phyloP scores from a whole-genome alignment of 2,329 filamentous ascomycete genomes.

The Lachnellula cervina region DNA sequence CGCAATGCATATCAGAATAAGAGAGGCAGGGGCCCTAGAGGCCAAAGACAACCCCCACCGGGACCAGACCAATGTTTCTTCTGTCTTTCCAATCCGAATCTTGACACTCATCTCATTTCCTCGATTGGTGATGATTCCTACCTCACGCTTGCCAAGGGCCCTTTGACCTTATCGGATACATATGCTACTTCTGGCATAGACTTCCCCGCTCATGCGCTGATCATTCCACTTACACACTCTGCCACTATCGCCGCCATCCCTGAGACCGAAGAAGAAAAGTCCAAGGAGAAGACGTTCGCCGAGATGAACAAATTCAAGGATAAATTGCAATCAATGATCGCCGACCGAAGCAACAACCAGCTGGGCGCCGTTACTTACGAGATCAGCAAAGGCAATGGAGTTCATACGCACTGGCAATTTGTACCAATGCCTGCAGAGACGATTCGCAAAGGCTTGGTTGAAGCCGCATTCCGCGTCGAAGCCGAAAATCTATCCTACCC shows the following conservation, averaged over 20 bases:
- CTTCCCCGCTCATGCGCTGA: conserved; percentile 83
- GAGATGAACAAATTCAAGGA: conserved; percentile 83
- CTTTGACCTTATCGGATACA: conserved; percentile 66
- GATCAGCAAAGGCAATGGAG: conserved; percentile 73
- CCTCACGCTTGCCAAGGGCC: conserved; percentile 87
- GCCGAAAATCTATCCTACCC: conserved; percentile 68
- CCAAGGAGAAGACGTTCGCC: conserved; percentile 53
- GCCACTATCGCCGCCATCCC: conserved; percentile 68
- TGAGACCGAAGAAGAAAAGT: conserved; percentile 41
- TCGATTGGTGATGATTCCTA: conserved; percentile 86
- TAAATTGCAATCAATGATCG: conserved; percentile 74
- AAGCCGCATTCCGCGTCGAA: conserved; percentile 83
- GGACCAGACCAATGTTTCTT: conserved; percentile 87
- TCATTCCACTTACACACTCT: conserved; percentile 81
- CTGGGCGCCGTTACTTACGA: conserved; percentile 90
- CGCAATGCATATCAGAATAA: conserved; percentile 36
- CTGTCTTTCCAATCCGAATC: conserved; percentile 81
- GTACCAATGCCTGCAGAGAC: conserved; percentile 68
- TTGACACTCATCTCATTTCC: conserved; percentile 82
- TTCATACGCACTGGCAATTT: conserved; percentile 94
- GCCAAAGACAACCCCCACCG: conserved; percentile 51
- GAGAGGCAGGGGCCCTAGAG: conserved; percentile 43
- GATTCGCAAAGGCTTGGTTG: conserved; percentile 68
- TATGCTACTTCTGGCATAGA: conserved; percentile 60
- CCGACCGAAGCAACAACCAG: conserved; percentile 45